These are phyloP conservation scores for Podila horticola DNA, from an alignment of 192 early-diverging fungal genomes.

Conservation along the genomic window DNA sequence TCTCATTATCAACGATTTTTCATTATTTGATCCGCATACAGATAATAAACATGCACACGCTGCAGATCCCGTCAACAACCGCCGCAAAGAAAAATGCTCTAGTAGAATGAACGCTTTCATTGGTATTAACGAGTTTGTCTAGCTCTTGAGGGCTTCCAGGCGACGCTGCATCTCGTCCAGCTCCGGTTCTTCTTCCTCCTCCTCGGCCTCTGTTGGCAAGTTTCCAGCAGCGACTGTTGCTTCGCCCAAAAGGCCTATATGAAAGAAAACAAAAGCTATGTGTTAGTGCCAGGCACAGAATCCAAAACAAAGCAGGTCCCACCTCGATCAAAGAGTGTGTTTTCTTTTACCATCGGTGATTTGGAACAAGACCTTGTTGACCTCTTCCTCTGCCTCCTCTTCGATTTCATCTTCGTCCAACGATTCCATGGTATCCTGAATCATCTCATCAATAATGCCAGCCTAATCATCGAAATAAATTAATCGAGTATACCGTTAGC, in stretches of 20 bases:
- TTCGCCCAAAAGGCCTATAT: conserved; percentile 23
- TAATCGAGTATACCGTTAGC: background rate
- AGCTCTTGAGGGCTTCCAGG: conserved; percentile 81
- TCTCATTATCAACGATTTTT: no score
- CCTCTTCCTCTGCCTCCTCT: conserved; percentile 94
- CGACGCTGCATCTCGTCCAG: conserved; percentile 88
- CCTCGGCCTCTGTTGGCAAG: conserved; percentile 57
- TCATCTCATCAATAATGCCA: conserved; percentile 97
- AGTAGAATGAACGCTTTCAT: no score
- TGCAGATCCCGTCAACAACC: no score
- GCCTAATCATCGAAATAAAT: conserved; percentile 65
- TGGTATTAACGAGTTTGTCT: background rate
- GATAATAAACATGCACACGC: no score
- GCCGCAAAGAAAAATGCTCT: no score
- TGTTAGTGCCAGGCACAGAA: background rate
- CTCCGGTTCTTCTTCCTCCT: conserved; percentile 78
- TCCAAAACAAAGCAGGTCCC: background rate
- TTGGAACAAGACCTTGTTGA: conserved; percentile 89
- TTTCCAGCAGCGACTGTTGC: conserved; percentile 27
- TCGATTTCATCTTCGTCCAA: conserved; percentile 92
- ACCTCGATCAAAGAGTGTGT: background rate
- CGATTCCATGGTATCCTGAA: conserved; percentile 87
- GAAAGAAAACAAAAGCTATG: conserved; percentile 1
- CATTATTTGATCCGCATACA: no score
- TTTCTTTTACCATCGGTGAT: conserved; percentile 80